Evolutionary conservation across 169 alveolate species (phyloP).

Genomic region (Plasmodium coatneyi): DNA sequence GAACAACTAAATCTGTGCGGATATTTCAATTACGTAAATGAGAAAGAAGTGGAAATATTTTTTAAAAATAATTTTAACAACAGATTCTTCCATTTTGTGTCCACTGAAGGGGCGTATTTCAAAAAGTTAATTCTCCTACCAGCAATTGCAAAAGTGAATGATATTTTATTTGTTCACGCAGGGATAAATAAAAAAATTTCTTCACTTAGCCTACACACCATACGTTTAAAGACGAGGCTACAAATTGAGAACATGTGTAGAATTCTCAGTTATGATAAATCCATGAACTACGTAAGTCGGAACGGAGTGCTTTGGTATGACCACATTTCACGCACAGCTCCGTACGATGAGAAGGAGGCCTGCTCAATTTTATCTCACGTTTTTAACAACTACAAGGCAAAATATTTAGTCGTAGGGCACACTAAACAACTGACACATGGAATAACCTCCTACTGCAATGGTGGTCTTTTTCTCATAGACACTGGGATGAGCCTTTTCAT

Average conservation of each 20-base stretch:
- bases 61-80: conserved; percentile 34
- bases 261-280: conserved; percentile 3
- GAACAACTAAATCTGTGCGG: conserved; percentile 60
- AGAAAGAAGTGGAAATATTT: conserved; percentile 24
- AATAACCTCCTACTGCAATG: conserved; percentile 28
- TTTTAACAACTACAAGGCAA: conserved; percentile 24
- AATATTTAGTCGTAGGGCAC: conserved; percentile 54
- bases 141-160: conserved; percentile 39
- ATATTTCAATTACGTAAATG: conserved; percentile 40
- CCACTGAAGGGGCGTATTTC: conserved; percentile 3
- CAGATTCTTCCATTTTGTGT: conserved; percentile 12
- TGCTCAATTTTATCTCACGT: conserved; percentile 18
- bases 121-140: conserved; percentile 35
- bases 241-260: conserved; percentile 49
- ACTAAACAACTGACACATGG: conserved; percentile 35
- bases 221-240: conserved; percentile 35
- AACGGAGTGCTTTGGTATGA: conserved; percentile 57
- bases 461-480: conserved; percentile 36
- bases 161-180: conserved; percentile 46
- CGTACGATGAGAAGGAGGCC: not conserved
- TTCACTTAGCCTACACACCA: conserved; percentile 14
- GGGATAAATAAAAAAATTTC: conserved; percentile 30
- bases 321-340: conserved; percentile 11
- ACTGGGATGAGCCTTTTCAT: conserved; percentile 68
- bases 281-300: conserved; percentile 9